Percentiles rank a stretch among this genome's conserved stretches.
These are phyloP conservation scores for Lactarius akahatsu DNA, from an alignment of 768 basidiomycete species.

Conservation along the genomic window DNA sequence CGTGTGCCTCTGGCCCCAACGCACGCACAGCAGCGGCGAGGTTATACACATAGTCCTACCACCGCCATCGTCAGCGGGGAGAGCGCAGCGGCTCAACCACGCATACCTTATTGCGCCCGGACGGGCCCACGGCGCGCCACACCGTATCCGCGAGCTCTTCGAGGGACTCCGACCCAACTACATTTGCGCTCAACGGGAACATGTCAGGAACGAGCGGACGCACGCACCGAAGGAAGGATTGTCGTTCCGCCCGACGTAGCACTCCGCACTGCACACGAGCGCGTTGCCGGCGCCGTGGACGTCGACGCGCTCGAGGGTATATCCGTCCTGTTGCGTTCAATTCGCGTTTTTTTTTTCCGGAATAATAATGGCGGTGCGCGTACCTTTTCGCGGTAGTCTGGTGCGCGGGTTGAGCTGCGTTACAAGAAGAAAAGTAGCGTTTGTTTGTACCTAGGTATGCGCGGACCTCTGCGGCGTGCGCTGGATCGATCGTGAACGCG, in stretches of 20 bases:
- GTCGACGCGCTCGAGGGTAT: conserved; percentile 77
- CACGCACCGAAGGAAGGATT: conserved; percentile 85
- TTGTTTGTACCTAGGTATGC: conserved; percentile 68
- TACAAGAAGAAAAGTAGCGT: not conserved
- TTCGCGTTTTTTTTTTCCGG: too few relatives aligned
- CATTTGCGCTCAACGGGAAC: too few relatives aligned
- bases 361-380: not conserved
- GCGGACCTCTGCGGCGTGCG: conserved; percentile 69
- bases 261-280: conserved; percentile 62
- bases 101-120: conserved; percentile 82
- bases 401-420: too few relatives aligned
- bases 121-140: conserved; percentile 76
- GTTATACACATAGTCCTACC: conserved; percentile 82
- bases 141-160: conserved; percentile 66
- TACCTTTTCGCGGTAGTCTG: conserved; percentile 85
- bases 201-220: not conserved
- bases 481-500: conserved; percentile 84
- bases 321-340: conserved; percentile 65
- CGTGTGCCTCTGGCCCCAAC: conserved; percentile 70
- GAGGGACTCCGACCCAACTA: conserved; percentile 85
- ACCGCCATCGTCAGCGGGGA: too few relatives aligned
- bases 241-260: conserved; percentile 83
- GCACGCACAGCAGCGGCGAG: conserved; percentile 71
- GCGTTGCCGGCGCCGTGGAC: conserved; percentile 51
- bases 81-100: not conserved